Base-by-base conservation (phyloP, 2,329 filamentous ascomycete genomes). In the Phoma sp. region DNA sequence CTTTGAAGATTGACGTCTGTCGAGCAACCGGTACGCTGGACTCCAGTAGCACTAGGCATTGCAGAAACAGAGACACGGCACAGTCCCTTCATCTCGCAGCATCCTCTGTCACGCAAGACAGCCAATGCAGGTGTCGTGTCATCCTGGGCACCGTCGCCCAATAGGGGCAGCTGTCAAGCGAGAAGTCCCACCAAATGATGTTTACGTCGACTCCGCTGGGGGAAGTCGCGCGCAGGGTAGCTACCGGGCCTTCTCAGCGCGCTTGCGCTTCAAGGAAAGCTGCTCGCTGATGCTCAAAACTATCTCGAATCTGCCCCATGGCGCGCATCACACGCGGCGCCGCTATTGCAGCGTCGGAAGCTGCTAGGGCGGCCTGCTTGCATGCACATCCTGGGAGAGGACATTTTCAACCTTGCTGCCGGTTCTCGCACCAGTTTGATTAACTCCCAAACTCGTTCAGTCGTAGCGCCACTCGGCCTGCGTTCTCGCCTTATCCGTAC, bases 371-470 rank as follows among this genome's bases (percentile, higher is more conserved):
- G 32, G 40, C 46, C 40, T 37, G 36, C 42, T 38, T 37, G 54
- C 50, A 54, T 39, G 46, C 50, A 42, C 54, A 50, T 53, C 57
- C 57, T 42, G 28, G 36, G 34, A 45, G 15, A 45, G 52, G 55
- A 42, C 60, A 61, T 53, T 51, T 60, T 42, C 47, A 53, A 43
- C 62, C 65, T 50, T 52, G 53, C 64, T 64, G 59, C 58, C 64
- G 62, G 65, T 61, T 59, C 57, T 62, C 46, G 52, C 61, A 56
- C 62, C 60, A 61, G 43, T 47, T 53, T 62, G 53, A 62, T 61
- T 62, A 40, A 43, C 38, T 47, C 34, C 42, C 55, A 56, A 56
- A 47, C 63, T 60, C 57, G 49, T 58, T 57, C 51, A 42, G 56
- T 51, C 45, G 43, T 63, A 57, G 61, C 54, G 25, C 30, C 47